phyloP scores from a whole-genome alignment of 2,329 filamentous ascomycete genomes.

The Xylariaceae sp. region DNA sequence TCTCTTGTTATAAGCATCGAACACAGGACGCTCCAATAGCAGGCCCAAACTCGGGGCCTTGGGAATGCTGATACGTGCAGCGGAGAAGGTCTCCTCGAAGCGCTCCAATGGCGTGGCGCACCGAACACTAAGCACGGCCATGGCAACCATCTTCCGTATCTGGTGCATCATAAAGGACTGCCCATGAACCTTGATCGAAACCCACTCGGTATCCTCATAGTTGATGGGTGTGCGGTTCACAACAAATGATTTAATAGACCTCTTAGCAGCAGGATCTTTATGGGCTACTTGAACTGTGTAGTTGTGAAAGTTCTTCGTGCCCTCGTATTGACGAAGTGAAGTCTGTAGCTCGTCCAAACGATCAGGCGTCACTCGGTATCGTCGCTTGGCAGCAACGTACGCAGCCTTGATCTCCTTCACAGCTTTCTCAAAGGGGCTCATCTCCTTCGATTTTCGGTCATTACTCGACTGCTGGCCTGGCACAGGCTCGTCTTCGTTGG shows the following conservation, averaged over 20 bases:
- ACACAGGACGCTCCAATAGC: slow-evolving; percentile 85
- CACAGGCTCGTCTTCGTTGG: slow-evolving; percentile 12
- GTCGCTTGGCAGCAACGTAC: slow-evolving; percentile 77
- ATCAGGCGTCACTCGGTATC: slow-evolving; percentile 72
- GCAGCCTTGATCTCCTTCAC: slow-evolving; percentile 75
- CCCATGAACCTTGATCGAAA: slow-evolving; percentile 92
- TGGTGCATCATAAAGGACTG: slow-evolving; percentile 99
- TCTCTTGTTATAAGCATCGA: slow-evolving; percentile 81
- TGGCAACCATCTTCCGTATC: slow-evolving; percentile 97
- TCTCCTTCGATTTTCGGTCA: slow-evolving; percentile 36
- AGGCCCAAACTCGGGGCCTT: slow-evolving; percentile 90
- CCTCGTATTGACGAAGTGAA: slow-evolving; percentile 71
- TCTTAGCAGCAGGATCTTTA: slow-evolving; percentile 79
- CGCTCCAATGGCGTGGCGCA: slow-evolving; percentile 73
- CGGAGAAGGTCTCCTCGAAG: slow-evolving; percentile 71
- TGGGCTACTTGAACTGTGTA: slow-evolving; percentile 89
- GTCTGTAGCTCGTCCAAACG: slow-evolving; percentile 75
- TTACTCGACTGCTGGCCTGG: slow-evolving; percentile 6
- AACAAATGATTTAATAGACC: slow-evolving; percentile 89
- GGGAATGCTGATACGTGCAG: slow-evolving; percentile 77
- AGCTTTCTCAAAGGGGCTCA: slow-evolving; percentile 59
- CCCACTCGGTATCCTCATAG: slow-evolving; percentile 91
- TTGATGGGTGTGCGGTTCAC: slow-evolving; percentile 74
- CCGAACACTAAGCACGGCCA: slow-evolving; percentile 80
- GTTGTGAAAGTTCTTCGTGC: slow-evolving; percentile 93